Percentiles rank a stretch among this genome's conserved stretches.
These are phyloP conservation scores for Eimeria maxima DNA, from an alignment of 169 alveolate species.

Conservation along the genomic window DNA sequence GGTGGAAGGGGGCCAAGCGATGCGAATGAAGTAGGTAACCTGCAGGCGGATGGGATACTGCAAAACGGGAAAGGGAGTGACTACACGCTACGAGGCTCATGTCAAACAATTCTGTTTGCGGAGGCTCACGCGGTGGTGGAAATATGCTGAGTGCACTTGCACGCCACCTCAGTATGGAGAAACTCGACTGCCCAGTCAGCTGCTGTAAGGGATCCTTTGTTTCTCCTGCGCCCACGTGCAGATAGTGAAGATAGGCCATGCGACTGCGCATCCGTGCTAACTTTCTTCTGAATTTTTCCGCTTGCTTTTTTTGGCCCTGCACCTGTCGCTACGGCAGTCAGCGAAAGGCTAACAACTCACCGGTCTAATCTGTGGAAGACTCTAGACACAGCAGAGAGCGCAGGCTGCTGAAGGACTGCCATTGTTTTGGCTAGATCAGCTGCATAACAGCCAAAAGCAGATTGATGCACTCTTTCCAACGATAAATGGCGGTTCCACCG, in stretches of 20 bases:
- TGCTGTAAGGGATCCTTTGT: conserved; percentile 42
- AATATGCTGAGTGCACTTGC: conserved; percentile 18
- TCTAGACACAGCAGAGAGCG: conserved; percentile 44
- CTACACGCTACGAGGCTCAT: neutral
- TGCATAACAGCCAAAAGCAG: conserved; percentile 12
- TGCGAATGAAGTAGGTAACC: neutral
- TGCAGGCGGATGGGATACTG: neutral
- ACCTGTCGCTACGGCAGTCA: neutral
- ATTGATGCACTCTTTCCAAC: neutral
- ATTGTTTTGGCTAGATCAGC: conserved; percentile 71
- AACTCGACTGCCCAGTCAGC: conserved; percentile 78
- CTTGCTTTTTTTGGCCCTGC: neutral
- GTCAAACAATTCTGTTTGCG: neutral
- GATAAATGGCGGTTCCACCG: neutral
- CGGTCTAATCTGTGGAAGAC: conserved; percentile 64
- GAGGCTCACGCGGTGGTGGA: conserved; percentile 2
- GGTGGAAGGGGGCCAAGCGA: neutral
- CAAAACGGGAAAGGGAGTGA: neutral
- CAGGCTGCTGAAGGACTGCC: conserved; percentile 71
- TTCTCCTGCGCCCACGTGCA: neutral
- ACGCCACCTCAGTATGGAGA: conserved; percentile 74
- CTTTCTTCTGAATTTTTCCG: neutral
- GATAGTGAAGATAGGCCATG: neutral
- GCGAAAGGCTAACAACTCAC: neutral
- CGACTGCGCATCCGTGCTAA: neutral